Percentiles rank a stretch among this genome's conserved stretches.
phyloP scores from a whole-genome alignment of 352 stramenopile species.

The Albugo laibachii region DNA sequence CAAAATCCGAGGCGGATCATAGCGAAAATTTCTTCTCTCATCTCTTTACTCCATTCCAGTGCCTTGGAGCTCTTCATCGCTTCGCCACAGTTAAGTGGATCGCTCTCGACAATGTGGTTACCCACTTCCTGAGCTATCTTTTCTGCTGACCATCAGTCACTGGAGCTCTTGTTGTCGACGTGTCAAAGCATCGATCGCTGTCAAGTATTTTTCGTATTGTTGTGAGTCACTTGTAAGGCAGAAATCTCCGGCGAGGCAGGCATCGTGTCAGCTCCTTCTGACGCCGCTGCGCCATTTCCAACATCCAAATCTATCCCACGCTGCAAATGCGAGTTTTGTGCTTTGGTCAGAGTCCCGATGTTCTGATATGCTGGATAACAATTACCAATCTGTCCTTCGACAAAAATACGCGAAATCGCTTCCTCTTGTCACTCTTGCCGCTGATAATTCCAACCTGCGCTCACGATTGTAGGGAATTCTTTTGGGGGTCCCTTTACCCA shows the following conservation, averaged over 20 bases:
- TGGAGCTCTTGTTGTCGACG: no score
- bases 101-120: neutral
- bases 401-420: neutral
- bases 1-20: neutral
- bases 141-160: no score
- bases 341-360: neutral
- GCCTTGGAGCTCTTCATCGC: neutral
- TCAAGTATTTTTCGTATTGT: neutral
- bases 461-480: neutral
- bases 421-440: neutral
- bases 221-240: no score
- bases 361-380: neutral
- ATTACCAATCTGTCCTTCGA: neutral
- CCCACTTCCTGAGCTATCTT: no score
- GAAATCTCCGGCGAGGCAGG: no score
- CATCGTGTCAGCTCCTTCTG: no score
- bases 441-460: neutral
- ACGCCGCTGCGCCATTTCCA: no score
- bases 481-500: constrained; percentile 3
- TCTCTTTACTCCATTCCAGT: neutral
- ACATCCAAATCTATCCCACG: no score
- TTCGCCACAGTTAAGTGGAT: constrained; percentile 3
- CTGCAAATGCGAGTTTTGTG: neutral
- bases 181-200: no score
- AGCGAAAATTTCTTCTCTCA: neutral